These are phyloP conservation scores for Lepidium sativum DNA, from an alignment of 345 rosid genomes.

Conservation along the genomic window DNA sequence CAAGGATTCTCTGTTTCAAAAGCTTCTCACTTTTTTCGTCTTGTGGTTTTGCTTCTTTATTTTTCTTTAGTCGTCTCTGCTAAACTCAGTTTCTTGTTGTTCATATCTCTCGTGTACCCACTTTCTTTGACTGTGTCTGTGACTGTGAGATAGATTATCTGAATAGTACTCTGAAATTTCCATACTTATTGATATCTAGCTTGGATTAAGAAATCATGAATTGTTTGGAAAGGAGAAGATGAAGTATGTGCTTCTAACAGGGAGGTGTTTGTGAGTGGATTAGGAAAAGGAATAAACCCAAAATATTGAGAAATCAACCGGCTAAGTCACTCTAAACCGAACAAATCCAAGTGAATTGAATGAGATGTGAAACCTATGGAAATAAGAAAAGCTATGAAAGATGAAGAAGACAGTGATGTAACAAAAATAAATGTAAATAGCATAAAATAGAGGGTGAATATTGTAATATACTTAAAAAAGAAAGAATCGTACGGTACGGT, in stretches of 20 bases:
- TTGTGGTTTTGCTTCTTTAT: neutral
- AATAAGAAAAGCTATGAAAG: neutral
- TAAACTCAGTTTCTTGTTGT: neutral
- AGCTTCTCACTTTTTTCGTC: neutral
- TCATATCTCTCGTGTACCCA: neutral
- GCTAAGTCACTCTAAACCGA: neutral
- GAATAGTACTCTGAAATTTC: neutral
- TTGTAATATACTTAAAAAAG: neutral
- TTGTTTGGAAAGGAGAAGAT: neutral
- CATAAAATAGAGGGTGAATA: neutral
- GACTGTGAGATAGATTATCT: neutral
- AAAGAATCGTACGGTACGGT: neutral
- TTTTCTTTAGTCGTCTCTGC: neutral
- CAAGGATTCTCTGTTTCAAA: slow-evolving; percentile 2
- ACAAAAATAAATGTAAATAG: neutral
- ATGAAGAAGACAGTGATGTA: neutral
- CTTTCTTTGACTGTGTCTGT: neutral
- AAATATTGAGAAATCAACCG: neutral
- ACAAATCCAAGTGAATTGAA: neutral
- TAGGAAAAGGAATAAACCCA: slow-evolving; percentile 43
- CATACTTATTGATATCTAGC: neutral
- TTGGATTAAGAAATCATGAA: neutral
- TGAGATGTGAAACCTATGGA: neutral
- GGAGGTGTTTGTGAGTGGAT: slow-evolving; percentile 57
- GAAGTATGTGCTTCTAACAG: slow-evolving; percentile 50